Evolutionary conservation across 2,329 filamentous ascomycete genomes (phyloP).

Genomic region (Xylaria sp.): DNA sequence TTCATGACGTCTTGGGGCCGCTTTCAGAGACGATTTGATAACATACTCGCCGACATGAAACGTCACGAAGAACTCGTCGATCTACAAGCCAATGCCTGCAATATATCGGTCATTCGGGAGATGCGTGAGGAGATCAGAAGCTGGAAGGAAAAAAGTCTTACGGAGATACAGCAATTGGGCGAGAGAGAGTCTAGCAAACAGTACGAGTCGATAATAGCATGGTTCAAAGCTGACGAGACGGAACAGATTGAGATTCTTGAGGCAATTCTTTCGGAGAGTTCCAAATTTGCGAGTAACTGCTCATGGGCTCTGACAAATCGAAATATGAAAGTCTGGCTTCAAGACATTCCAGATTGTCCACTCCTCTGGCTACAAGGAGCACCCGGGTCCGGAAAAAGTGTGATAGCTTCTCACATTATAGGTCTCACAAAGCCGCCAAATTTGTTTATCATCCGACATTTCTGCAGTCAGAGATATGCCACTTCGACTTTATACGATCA

Average conservation of each 20-base stretch:
- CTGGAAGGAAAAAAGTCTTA: conserved; percentile 44
- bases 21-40: conserved; percentile 50
- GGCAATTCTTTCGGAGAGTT: conserved; percentile 38
- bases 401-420: conserved; percentile 48
- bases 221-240: conserved; percentile 49
- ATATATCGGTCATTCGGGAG: conserved; percentile 45
- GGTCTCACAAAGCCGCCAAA: conserved; percentile 43
- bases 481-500: conserved; percentile 50
- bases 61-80: conserved; percentile 49
- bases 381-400: conserved; percentile 54
- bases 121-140: conserved; percentile 41
- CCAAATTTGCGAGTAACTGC: conserved; percentile 48
- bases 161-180: conserved; percentile 39
- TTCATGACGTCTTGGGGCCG: conserved; percentile 54
- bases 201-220: conserved; percentile 43
- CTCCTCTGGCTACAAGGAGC: conserved; percentile 48
- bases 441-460: conserved; percentile 48
- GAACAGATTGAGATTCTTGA: conserved; percentile 50
- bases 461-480: conserved; percentile 50
- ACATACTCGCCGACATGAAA: conserved; percentile 51
- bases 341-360: background rate
- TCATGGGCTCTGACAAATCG: conserved; percentile 51
- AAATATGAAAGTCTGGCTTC: conserved; percentile 43
- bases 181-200: conserved; percentile 42
- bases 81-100: conserved; percentile 46